Evolutionary conservation across 306 rosid genomes (phyloP).

Genomic region (Rosa lucieae): DNA sequence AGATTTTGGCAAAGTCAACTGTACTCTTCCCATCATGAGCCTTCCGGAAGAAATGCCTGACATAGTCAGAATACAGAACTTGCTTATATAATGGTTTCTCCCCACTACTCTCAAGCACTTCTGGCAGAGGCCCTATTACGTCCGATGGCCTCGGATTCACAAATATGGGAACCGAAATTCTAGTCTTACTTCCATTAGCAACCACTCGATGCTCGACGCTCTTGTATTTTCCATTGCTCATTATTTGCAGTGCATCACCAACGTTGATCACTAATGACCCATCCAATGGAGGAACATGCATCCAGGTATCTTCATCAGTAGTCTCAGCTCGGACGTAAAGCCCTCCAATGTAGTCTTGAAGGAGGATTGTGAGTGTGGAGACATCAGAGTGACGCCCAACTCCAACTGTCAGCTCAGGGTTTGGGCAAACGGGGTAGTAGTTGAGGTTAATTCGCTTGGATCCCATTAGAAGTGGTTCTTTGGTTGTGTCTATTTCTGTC

Average conservation of each 20-base stretch:
- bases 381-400: constrained; percentile 64
- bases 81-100: constrained; percentile 43
- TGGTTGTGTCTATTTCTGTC: constrained; percentile 32
- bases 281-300: constrained; percentile 47
- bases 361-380: constrained; percentile 54
- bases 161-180: constrained; percentile 60
- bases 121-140: constrained; percentile 39
- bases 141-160: constrained; percentile 48
- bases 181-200: constrained; percentile 40
- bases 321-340: constrained; percentile 35
- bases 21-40: constrained; percentile 65
- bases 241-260: constrained; percentile 57
- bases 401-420: constrained; percentile 47
- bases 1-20: constrained; percentile 44
- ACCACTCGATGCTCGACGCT: constrained; percentile 59
- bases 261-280: constrained; percentile 59
- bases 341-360: constrained; percentile 59
- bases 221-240: constrained; percentile 64
- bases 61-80: constrained; percentile 53
- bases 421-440: constrained; percentile 54
- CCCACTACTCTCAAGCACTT: constrained; percentile 37
- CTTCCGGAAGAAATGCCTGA: constrained; percentile 53
- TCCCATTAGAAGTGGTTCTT: constrained; percentile 43
- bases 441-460: constrained; percentile 54
- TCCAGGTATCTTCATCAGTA: constrained; percentile 24